phyloP scores from a whole-genome alignment of 768 basidiomycete species.

The Imleria badia region DNA sequence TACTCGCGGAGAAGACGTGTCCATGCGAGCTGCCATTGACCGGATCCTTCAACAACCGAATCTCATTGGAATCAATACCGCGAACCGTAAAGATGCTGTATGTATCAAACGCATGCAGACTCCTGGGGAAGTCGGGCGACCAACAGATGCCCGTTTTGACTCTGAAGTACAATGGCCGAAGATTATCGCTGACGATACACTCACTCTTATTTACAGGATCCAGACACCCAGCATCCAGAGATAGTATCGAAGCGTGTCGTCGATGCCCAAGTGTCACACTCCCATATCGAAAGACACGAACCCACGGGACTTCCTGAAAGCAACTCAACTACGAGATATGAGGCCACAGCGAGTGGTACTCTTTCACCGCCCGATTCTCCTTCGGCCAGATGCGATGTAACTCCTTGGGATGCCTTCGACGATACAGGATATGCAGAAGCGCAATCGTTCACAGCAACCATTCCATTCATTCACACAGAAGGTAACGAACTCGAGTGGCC shows the following conservation, averaged over 20 bases:
- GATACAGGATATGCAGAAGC: slow-evolving; percentile 4
- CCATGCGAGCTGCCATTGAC: slow-evolving; percentile 31
- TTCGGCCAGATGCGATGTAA: neutral
- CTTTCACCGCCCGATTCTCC: neutral
- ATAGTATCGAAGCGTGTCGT: neutral
- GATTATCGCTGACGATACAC: neutral
- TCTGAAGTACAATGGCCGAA: slow-evolving; percentile 13
- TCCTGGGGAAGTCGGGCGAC: neutral
- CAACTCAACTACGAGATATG: neutral
- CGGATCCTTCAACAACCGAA: slow-evolving; percentile 27
- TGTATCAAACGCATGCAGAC: neutral
- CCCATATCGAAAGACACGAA: neutral
- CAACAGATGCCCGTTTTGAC: neutral
- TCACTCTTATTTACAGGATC: slow-evolving; percentile 9
- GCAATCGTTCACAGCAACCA: neutral
- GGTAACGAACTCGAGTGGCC: neutral
- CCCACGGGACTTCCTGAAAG: neutral
- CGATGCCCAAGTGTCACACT: neutral
- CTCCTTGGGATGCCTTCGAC: neutral
- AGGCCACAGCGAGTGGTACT: neutral
- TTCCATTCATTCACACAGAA: neutral
- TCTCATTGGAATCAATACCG: slow-evolving; percentile 21
- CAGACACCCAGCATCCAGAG: neutral
- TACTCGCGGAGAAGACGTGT: slow-evolving; percentile 17
- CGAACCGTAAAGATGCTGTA: neutral